Percentiles rank a stretch among this genome's conserved stretches.
phyloP scores from a whole-genome alignment of 768 basidiomycete genomes.

The Daedaleopsis nitida region DNA sequence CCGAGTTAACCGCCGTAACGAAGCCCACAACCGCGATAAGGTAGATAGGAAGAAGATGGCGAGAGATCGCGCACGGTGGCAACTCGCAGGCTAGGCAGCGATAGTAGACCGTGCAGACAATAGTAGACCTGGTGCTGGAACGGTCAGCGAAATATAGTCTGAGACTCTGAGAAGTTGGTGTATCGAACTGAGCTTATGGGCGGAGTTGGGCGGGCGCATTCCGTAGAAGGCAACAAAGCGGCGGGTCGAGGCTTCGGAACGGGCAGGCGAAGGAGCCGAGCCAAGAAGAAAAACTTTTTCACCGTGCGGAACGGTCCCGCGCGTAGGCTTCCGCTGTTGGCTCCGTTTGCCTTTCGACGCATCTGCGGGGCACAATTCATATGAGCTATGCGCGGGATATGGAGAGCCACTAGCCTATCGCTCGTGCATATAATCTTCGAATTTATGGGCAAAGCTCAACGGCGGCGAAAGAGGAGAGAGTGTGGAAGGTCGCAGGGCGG shows the following conservation, averaged over 20 bases:
- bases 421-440: neutral
- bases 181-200: neutral
- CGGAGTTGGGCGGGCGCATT: neutral
- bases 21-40: neutral
- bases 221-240: constrained; percentile 14
- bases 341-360: constrained; percentile 17
- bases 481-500: neutral
- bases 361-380: neutral
- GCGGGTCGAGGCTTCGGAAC: constrained; percentile 11
- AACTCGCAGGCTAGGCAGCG: too few species aligned
- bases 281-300: constrained; percentile 32
- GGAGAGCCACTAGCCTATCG: neutral
- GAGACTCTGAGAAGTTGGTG: neutral
- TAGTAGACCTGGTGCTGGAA: too few species aligned
- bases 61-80: too few species aligned
- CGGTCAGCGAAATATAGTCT: neutral
- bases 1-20: neutral
- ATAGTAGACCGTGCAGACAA: too few species aligned
- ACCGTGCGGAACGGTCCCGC: constrained; percentile 5
- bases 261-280: constrained; percentile 26
- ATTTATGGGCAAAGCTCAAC: neutral
- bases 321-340: constrained; percentile 5
- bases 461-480: neutral
- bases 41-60: neutral
- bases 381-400: neutral